Conservation (phyloP, 768 basidiomycete genomes). For the Pleurotus salmoneostramineus region DNA sequence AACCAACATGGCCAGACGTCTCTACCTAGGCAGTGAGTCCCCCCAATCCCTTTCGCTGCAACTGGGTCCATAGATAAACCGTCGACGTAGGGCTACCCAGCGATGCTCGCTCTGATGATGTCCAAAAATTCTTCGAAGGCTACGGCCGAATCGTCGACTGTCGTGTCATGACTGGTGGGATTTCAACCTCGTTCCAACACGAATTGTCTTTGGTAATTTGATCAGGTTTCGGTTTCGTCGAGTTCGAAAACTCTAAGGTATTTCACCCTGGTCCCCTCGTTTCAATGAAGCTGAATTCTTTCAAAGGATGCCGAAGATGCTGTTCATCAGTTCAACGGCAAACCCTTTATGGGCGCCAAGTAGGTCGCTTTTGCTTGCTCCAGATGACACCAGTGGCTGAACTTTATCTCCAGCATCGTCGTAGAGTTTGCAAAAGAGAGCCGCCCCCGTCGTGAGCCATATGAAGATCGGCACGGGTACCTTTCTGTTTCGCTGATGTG, state of each 20-base stretch:
- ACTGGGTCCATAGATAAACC: background rate
- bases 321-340: constrained; percentile 81
- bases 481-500: constrained; percentile 9
- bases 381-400: constrained; percentile 1
- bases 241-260: constrained; percentile 86
- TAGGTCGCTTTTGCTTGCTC: constrained; percentile 26
- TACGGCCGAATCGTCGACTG: constrained; percentile 88
- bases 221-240: constrained; percentile 89
- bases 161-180: constrained; percentile 86
- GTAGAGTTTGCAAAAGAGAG: constrained; percentile 96
- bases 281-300: constrained; percentile 1
- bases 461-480: constrained; percentile 63
- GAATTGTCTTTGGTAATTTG: constrained; percentile 13
- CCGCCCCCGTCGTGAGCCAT: constrained; percentile 75
- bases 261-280: constrained; percentile 7
- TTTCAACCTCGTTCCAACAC: constrained; percentile 20
- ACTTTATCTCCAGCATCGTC: constrained; percentile 60
- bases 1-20: constrained; percentile 73
- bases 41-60: background rate
- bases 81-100: constrained; percentile 63
- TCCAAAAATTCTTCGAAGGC: constrained; percentile 86
- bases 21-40: constrained; percentile 79
- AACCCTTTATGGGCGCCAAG: constrained; percentile 87
- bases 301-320: constrained; percentile 93
- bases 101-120: constrained; percentile 80